Conservation (phyloP, 768 basidiomycete species). For the Kwoniella europaea region DNA sequence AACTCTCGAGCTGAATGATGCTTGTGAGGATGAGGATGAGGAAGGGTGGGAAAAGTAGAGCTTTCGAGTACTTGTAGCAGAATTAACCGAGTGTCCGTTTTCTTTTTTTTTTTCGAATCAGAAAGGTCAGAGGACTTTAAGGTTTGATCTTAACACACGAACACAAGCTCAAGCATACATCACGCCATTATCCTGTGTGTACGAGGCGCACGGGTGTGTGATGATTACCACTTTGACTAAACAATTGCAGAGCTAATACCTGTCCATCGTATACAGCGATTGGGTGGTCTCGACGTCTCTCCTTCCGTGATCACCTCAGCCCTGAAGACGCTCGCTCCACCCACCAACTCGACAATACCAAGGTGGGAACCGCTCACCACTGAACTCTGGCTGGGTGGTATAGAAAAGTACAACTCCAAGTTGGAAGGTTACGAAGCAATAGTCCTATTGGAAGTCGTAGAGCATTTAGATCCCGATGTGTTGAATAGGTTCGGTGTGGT, state of each 20-base stretch:
- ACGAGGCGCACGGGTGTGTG: conserved; percentile 45
- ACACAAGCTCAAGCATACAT: not conserved
- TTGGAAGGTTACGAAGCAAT: conserved; percentile 57
- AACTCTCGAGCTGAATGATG: too few species aligned
- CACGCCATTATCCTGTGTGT: not conserved
- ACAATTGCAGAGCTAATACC: not conserved
- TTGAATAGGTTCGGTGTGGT: conserved; percentile 57
- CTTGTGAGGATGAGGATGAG: too few species aligned
- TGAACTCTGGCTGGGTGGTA: conserved; percentile 55
- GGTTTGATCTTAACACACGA: too few species aligned
- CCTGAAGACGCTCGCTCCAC: conserved; percentile 42
- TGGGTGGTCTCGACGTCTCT: conserved; percentile 55
- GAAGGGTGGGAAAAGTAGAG: not conserved
- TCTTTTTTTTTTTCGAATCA: not conserved
- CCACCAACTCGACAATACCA: conserved; percentile 24
- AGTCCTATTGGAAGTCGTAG: conserved; percentile 56
- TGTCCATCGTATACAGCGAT: conserved; percentile 39
- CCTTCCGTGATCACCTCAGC: conserved; percentile 48
- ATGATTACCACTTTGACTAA: too few species aligned
- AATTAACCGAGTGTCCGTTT: not conserved
- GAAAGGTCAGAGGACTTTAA: not conserved
- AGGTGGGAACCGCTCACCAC: conserved; percentile 48
- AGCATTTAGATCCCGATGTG: conserved; percentile 54
- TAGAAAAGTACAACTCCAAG: conserved; percentile 54
- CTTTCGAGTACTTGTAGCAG: too few species aligned